Conservation (phyloP, 176 grass and related monocot species). For the Aegilops bicornis region DNA sequence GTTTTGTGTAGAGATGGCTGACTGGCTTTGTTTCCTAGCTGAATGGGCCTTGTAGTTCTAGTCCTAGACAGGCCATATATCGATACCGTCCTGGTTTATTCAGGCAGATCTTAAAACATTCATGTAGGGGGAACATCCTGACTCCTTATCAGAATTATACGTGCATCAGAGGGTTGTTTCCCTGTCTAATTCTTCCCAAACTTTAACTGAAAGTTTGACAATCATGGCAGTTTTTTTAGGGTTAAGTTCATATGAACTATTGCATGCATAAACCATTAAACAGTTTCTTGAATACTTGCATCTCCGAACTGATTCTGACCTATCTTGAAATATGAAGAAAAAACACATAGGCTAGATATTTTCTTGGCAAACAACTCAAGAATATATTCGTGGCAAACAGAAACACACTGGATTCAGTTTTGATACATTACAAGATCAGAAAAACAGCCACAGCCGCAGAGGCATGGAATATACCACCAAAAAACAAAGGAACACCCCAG, state of each 20-base stretch:
- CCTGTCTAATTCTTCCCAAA: not conserved
- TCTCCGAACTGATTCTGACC: not conserved
- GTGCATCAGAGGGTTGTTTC: not conserved
- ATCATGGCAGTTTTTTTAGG: not conserved
- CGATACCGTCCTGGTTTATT: not conserved
- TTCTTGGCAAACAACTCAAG: not conserved
- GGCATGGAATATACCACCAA: conserved; percentile 12
- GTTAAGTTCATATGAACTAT: not conserved
- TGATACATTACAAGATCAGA: not conserved
- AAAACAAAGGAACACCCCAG: not conserved
- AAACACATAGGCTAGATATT: not conserved
- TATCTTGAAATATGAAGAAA: not conserved
- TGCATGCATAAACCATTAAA: not conserved
- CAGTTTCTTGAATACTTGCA: not conserved
- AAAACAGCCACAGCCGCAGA: not conserved
- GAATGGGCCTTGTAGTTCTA: not conserved
- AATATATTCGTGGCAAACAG: not conserved
- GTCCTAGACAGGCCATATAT: conserved; percentile 16
- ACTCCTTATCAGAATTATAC: not conserved
- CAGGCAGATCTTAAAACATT: not conserved
- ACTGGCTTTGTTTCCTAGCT: conserved; percentile 29
- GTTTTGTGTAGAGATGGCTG: conserved; percentile 34
- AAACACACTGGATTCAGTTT: not conserved
- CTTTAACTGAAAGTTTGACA: not conserved
- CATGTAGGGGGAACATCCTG: not conserved